Evolutionary conservation across 352 stramenopile species (phyloP), one percentile per base, ranked within the genome.

Genomic region (Phytophthora podocarpi): DNA sequence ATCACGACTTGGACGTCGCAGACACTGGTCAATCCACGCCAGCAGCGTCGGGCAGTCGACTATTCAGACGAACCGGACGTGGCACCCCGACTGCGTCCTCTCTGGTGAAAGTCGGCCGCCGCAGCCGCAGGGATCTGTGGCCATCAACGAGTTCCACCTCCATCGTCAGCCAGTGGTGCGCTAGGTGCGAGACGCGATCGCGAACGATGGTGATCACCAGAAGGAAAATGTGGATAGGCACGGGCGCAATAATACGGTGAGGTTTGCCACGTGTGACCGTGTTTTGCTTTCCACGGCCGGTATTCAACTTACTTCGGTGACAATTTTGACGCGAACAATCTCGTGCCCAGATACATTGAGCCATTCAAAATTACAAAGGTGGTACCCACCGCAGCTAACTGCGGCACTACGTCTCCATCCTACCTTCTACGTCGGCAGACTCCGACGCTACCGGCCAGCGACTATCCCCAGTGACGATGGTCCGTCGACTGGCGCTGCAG

Each of bases 261-360:
- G n/a, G n/a, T n/a, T n/a, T n/a, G 63, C 26, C n/a, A n/a, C n/a
- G n/a, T n/a, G n/a, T n/a, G n/a, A n/a, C n/a, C 45, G 50, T 34
- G 59, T 74, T 2, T 36, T 74, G 4, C 18, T 70, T 8, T 70
- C 47, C n/a, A 61, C 32, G 23, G 50, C 41, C 4, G 51, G 45
- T 5, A 54, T 69, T 18, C 15, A 23, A 35, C 37, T 41, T 21
- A 31, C 30, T 6, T 21, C 13, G 1, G 42, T 51, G 18, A 56
- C 47, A 66, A 48, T 16, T 34, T 66, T n/a, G 34, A 24, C 31
- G 13, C 21, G 4, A 58, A 48, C 13, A 64, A 59, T 37, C 35
- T 67, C 24, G 32, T 18, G 27, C 56, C 56, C 1, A 20, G 50
- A 16, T 67, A 20, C 30, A 67, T 72, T 55, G 37, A 51, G 1